Percentiles rank a stretch among this genome's conserved stretches.
Conservation (phyloP, 2,329 filamentous ascomycete genomes). For the Albifimbria verrucaria region DNA sequence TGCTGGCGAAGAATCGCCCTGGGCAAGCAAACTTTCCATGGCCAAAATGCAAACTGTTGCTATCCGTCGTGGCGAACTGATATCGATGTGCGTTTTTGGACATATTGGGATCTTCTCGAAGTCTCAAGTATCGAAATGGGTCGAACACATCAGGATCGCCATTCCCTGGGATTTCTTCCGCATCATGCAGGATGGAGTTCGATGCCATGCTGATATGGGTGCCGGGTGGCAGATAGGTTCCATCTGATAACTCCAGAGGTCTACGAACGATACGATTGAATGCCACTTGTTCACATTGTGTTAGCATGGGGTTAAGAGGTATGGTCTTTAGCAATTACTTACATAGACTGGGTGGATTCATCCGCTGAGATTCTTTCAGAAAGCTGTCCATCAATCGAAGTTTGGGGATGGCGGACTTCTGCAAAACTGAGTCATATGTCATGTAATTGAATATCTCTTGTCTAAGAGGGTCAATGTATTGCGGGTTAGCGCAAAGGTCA, state of each 20-base stretch:
- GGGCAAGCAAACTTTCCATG: background rate
- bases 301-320: background rate
- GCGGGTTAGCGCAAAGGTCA: background rate
- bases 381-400: background rate
- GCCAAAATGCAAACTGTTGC: background rate
- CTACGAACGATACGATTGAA: too few species aligned
- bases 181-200: too few species aligned
- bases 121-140: background rate
- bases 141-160: too few species aligned
- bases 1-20: background rate
- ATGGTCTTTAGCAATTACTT: background rate
- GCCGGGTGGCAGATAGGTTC: too few species aligned
- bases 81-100: background rate
- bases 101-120: background rate
- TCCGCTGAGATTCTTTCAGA: background rate
- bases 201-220: too few species aligned
- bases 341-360: background rate
- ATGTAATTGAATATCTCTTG: background rate
- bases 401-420: background rate
- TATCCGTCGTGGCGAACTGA: background rate
- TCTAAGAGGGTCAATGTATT: background rate
- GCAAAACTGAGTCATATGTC: too few species aligned
- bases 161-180: too few species aligned
- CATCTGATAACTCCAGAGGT: too few species aligned
- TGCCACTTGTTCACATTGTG: background rate